Base-by-base conservation (phyloP, 2,329 filamentous ascomycete genomes). In the Neoscytalidium dimidiatum region DNA sequence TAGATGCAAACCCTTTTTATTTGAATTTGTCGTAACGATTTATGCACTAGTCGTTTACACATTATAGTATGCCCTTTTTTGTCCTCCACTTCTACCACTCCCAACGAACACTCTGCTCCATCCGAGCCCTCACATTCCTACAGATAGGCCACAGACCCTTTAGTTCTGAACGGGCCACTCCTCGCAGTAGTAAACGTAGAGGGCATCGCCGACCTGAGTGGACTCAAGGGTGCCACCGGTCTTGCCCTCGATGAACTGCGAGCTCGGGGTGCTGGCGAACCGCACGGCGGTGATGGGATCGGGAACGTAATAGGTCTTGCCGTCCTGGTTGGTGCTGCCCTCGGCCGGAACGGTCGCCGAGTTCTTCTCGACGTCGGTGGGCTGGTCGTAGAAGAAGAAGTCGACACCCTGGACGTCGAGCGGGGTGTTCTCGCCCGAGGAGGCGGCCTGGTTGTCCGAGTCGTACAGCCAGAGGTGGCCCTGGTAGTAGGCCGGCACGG, bases 161-260 rank as follows among this genome's bases (percentile, higher is more conserved):
- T 46, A 60, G 56, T 60, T 60, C 41, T 60, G 56, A 8, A 60
- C 56, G 23, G 56, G 56, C 56, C 56, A 60, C 56, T 60, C 41
- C 38, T 46, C 26, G 56, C 56, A 60, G 56, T 60, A 60, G 56
- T 60, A 60, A n/a, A 60, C 56, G n/a, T 60, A 60, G 17, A 60
- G 56, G 2, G 56, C 56, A 17, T 60, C 56, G n/a, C 56, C 56
- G 38, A 31, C 56, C 26, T 41, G 26, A 41, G 56, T 60, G 17
- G 38, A 46, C 8, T 60, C 5, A n/a, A 60, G 56, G 4, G 56
- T 33, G n/a, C 56, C 56, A 8, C 56, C 56, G 13, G 41, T 46
- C 56, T 60, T 60, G 56, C 56, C 56, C 26, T 60, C 56, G 41
- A 60, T 60, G 41, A 60, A 60, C n/a, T 33, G 2, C 17, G 38